A percentile compares a stretch with the other conserved stretches of the same genome.
phyloP scores from a whole-genome alignment of 2,329 filamentous ascomycete genomes.

The Tympanopsis confertula region DNA sequence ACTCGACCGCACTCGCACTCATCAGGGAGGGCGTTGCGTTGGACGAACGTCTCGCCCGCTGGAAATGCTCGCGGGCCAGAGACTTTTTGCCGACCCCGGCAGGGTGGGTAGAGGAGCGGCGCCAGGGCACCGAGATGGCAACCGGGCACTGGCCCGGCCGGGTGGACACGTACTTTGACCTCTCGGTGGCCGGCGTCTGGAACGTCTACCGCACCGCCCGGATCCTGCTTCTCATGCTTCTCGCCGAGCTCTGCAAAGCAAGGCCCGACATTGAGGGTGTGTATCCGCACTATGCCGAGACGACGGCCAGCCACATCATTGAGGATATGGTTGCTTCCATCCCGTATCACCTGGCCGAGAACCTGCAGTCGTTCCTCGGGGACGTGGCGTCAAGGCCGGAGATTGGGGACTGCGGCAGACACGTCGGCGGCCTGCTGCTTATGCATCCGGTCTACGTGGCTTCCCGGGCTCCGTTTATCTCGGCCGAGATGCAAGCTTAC shows the following conservation, averaged over 20 bases:
- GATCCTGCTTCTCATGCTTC: conserved; percentile 2
- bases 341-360: conserved; percentile 10
- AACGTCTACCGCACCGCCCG: conserved; percentile 5
- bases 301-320: conserved; percentile 2
- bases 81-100: conserved; percentile 6
- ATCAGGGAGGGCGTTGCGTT: conserved; percentile 3
- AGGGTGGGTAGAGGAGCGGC: conserved; percentile 2
- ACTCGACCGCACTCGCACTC: neutral
- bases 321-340: conserved; percentile 9
- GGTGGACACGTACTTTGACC: conserved; percentile 7
- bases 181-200: conserved; percentile 6
- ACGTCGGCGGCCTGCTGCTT: conserved; percentile 11
- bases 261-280: conserved; percentile 1
- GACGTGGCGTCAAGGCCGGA: conserved; percentile 2
- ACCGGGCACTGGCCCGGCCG: conserved; percentile 6
- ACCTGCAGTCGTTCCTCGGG: conserved; percentile 7
- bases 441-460: conserved; percentile 11
- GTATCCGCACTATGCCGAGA: neutral
- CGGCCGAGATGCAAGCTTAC: conserved; percentile 5
- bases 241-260: conserved; percentile 2
- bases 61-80: conserved; percentile 5
- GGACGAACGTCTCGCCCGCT: conserved; percentile 3
- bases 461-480: conserved; percentile 6
- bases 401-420: conserved; percentile 6
- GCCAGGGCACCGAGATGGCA: neutral